These are phyloP conservation scores for Yamadazyma epiphylla DNA, from an alignment of 1,139 yeast genomes.

Conservation along the genomic window DNA sequence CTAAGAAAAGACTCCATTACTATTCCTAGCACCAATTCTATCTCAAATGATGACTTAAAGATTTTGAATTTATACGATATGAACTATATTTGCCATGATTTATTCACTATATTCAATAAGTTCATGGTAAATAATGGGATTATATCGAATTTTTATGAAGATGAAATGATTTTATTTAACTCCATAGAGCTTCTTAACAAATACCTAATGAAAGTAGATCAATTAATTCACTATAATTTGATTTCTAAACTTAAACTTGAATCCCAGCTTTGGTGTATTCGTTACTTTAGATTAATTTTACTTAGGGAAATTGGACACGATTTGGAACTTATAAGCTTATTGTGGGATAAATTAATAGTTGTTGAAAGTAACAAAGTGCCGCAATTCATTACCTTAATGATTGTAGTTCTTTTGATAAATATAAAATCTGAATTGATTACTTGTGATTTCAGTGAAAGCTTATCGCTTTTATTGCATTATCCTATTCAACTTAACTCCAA, in stretches of 20 bases:
- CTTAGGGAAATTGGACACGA: constrained; percentile 56
- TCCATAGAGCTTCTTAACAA: constrained; percentile 48
- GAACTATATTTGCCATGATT: constrained; percentile 41
- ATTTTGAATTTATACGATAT: constrained; percentile 37
- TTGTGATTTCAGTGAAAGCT: constrained; percentile 61
- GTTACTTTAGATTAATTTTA: constrained; percentile 58
- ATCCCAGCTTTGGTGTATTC: constrained; percentile 62
- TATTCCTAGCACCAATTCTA: constrained; percentile 32
- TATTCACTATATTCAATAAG: constrained; percentile 42
- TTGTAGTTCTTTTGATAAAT: constrained; percentile 49
- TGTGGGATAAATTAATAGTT: constrained; percentile 60
- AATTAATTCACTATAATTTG: constrained; percentile 39
- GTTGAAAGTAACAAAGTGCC: constrained; percentile 24
- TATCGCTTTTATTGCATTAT: constrained; percentile 56
- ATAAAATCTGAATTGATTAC: constrained; percentile 46
- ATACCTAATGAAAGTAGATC: constrained; percentile 46
- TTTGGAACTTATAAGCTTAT: constrained; percentile 34
- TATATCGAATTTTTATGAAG: constrained; percentile 38
- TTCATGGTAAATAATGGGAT: constrained; percentile 38
- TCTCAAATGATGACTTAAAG: constrained; percentile 29
- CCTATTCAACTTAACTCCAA: constrained; percentile 29
- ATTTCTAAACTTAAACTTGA: constrained; percentile 50
- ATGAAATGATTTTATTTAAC: constrained; percentile 34
- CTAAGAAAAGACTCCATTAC: constrained; percentile 37
- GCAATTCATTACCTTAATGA: constrained; percentile 45